Percentiles rank a stretch among this genome's conserved stretches.
Conservation (phyloP, 129 eudicot genomes). For the Flaveria robusta region DNA sequence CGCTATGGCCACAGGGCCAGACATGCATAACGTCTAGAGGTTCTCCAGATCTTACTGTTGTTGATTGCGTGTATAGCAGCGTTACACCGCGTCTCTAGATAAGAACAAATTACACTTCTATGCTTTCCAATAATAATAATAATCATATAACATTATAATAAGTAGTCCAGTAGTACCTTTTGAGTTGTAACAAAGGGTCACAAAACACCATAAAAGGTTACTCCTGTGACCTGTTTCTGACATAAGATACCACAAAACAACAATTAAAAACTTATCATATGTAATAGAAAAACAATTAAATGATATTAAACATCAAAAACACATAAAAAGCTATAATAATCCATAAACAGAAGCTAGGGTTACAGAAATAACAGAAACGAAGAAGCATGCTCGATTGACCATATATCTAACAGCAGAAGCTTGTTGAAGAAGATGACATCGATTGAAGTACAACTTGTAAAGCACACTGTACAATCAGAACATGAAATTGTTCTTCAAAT, state of each 20-base stretch:
- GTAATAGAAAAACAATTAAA: neutral
- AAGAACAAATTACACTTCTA: too few species aligned
- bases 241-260: neutral
- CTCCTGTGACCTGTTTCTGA: slow-evolving; percentile 19
- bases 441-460: neutral
- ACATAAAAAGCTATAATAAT: neutral
- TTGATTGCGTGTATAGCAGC: neutral
- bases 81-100: neutral
- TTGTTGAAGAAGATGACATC: neutral
- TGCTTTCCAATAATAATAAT: too few species aligned
- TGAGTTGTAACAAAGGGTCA: slow-evolving; percentile 13
- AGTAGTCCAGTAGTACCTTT: slow-evolving; percentile 5
- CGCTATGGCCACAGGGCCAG: slow-evolving; percentile 66
- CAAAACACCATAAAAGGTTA: neutral
- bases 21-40: slow-evolving; percentile 79
- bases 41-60: slow-evolving; percentile 21
- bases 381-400: neutral
- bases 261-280: slow-evolving; percentile 7
- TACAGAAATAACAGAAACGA: neutral
- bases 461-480: neutral
- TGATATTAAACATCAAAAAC: neutral
- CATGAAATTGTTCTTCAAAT: neutral
- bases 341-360: neutral
- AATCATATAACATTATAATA: neutral
- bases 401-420: neutral